These are phyloP conservation scores for Singerocomus inundabilis DNA, from an alignment of 1,284 basidiomycete genomes.

Conservation along the genomic window DNA sequence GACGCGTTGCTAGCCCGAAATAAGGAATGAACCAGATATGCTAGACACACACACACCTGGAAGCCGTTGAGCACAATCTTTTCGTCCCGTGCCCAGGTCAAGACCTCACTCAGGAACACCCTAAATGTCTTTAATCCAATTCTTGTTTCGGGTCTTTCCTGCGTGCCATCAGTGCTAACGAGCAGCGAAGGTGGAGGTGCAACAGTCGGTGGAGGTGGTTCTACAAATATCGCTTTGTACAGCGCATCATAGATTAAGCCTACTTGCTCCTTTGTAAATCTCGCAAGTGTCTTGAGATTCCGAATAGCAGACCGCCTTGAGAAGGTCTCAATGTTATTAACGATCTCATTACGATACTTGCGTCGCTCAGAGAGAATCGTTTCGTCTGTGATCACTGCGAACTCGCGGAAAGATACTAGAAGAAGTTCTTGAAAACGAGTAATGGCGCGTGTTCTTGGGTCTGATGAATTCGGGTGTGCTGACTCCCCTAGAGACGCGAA, in stretches of 20 bases:
- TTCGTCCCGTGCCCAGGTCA: slow-evolving; percentile 96
- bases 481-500: slow-evolving; percentile 93
- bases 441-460: slow-evolving; percentile 90
- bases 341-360: slow-evolving; percentile 87
- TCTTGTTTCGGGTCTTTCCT: slow-evolving; percentile 86
- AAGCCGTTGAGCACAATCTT: slow-evolving; percentile 91
- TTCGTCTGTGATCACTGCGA: slow-evolving; percentile 95
- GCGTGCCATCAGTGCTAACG: slow-evolving; percentile 51
- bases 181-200: slow-evolving; percentile 51
- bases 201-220: slow-evolving; percentile 57
- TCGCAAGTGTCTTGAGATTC: slow-evolving; percentile 80
- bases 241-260: slow-evolving; percentile 89
- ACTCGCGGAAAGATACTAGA: slow-evolving; percentile 95
- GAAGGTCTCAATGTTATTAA: slow-evolving; percentile 93
- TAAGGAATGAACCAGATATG: slow-evolving; percentile 16
- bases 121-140: slow-evolving; percentile 88
- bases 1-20: slow-evolving; percentile 61
- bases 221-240: slow-evolving; percentile 83
- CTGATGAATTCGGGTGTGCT: slow-evolving; percentile 87
- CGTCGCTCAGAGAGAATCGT: slow-evolving; percentile 88
- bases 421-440: slow-evolving; percentile 98
- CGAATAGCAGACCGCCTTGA: slow-evolving; percentile 93
- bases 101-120: slow-evolving; percentile 89
- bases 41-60: slow-evolving; percentile 51
- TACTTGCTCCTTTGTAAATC: slow-evolving; percentile 88